Evolutionary conservation across 108 stramenopile genomes (phyloP), one percentile per base, ranked within the genome.

Genomic region (Parietichytrium sp.): DNA sequence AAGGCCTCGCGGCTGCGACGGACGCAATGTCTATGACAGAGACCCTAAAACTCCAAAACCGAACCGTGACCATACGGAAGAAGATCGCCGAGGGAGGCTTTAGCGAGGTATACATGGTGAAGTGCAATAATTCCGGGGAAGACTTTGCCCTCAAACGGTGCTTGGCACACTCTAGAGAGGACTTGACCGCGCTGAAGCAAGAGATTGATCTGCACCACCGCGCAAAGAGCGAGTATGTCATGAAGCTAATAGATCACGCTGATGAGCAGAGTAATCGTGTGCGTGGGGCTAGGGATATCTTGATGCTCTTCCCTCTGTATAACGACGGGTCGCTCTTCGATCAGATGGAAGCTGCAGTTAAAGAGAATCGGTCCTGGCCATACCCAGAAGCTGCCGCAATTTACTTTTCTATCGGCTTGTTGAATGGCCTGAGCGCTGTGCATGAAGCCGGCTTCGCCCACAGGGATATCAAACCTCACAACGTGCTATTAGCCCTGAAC

Each of bases 21-120:
- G 61, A 72, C 20, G 61, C 61, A 6, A 72, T 72, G 23, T 42
- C 36, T 10, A 72, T 45, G 10, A 25, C 33, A 1, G 61, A 72
- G 15, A 3, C 61, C 20, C 23, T 72, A n/a, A 33, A 72, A 27
- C 45, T 72, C 2, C 3, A 16, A 6, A 45, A 33, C 6, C 33
- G 42, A 8, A 25, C 15, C 6, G 61, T 72, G 6, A 42, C 36
- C 13, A 25, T 72, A n/a, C 61, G 61, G 23, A 72, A 72, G 20
- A 72, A 72, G 33, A 72, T 72, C 20, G 61, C 61, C 10, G 61
- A 72, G 23, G 61, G 61, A n/a, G 61, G 61, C 61, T 72, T 72
- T 42, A 45, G 38, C 42, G 61, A 72, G 61, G 61, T 72, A n/a
- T 72, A 45, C 33, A 33, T 72, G 23, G 61, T 42, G 1, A 33